Evolutionary conservation across 2,329 filamentous ascomycete species (phyloP).

Genomic region (Ceratocystis harringtonii): DNA sequence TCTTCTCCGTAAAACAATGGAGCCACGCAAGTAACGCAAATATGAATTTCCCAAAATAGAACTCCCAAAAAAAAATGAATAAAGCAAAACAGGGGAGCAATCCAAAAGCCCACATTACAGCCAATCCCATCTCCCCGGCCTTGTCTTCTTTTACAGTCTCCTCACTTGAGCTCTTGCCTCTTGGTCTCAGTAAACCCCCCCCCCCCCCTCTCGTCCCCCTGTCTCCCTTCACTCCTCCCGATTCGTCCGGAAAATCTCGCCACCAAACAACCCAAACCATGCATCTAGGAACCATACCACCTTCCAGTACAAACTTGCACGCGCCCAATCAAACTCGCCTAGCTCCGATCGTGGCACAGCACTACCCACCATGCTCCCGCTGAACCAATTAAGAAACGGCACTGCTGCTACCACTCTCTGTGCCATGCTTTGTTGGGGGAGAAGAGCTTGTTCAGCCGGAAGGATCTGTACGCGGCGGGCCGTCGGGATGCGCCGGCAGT

Average conservation of each 20-base stretch:
- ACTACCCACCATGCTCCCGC: slow-evolving; percentile 57
- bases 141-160: background rate
- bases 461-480: slow-evolving; percentile 51
- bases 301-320: slow-evolving; percentile 52
- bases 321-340: slow-evolving; percentile 63
- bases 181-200: background rate
- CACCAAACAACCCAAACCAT: slow-evolving; percentile 42
- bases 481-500: slow-evolving; percentile 49
- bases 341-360: slow-evolving; percentile 57
- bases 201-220: background rate
- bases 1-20: background rate
- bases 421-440: slow-evolving; percentile 49
- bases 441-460: slow-evolving; percentile 54
- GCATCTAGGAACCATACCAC: slow-evolving; percentile 48
- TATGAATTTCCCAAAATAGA: background rate
- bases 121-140: too few relatives aligned
- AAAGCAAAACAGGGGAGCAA: background rate
- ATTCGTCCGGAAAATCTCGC: slow-evolving; percentile 41
- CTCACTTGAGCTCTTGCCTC: too few relatives aligned
- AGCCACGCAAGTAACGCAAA: background rate
- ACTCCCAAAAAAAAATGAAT: background rate
- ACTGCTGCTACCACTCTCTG: slow-evolving; percentile 51
- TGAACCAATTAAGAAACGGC: slow-evolving; percentile 58
- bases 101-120: background rate
- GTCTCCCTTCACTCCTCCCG: slow-evolving; percentile 37